These are phyloP conservation scores for Cyclotella atomus DNA, from an alignment of 108 stramenopile species.

Conservation along the genomic window DNA sequence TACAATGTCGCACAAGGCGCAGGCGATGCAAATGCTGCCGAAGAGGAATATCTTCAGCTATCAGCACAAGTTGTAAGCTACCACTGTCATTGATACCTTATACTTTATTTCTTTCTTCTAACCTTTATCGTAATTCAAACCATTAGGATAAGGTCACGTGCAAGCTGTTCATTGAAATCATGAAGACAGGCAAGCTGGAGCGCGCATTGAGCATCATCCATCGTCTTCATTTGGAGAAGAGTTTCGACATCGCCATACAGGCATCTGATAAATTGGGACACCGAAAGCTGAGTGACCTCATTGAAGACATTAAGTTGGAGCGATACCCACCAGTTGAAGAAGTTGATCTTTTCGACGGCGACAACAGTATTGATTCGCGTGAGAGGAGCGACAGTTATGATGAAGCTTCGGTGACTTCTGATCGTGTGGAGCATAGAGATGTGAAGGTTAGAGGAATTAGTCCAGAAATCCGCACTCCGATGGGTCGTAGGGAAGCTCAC, in stretches of 20 bases:
- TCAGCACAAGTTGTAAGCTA: constrained; percentile 71
- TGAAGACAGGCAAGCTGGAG: constrained; percentile 74
- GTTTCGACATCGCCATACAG: constrained; percentile 74
- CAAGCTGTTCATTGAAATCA: constrained; percentile 64
- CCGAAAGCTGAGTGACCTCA: constrained; percentile 61
- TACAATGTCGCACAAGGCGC: constrained; percentile 36
- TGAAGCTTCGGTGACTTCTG: constrained; percentile 29
- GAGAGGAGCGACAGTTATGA: constrained; percentile 27
- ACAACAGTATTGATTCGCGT: constrained; percentile 18
- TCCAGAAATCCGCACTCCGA: constrained; percentile 19
- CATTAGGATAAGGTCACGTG: constrained; percentile 77
- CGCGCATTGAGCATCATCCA: constrained; percentile 69
- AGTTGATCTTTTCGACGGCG: constrained; percentile 43
- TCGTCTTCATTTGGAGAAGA: constrained; percentile 73
- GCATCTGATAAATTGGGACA: constrained; percentile 63
- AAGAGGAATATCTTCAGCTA: constrained; percentile 61
- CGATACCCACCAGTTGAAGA: constrained; percentile 55
- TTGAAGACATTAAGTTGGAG: constrained; percentile 58
- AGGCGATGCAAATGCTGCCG: constrained; percentile 53
- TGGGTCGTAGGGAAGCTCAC: constrained; percentile 10
- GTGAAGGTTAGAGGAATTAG: constrained; percentile 23
- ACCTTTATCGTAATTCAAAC: neutral
- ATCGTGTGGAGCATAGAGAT: constrained; percentile 8
- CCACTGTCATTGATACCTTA: neutral
- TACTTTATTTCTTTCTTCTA: neutral